Percentiles rank a stretch among this genome's conserved stretches.
Conservation (phyloP, 2,329 filamentous ascomycete genomes). For the Aspergillus nomiae region DNA sequence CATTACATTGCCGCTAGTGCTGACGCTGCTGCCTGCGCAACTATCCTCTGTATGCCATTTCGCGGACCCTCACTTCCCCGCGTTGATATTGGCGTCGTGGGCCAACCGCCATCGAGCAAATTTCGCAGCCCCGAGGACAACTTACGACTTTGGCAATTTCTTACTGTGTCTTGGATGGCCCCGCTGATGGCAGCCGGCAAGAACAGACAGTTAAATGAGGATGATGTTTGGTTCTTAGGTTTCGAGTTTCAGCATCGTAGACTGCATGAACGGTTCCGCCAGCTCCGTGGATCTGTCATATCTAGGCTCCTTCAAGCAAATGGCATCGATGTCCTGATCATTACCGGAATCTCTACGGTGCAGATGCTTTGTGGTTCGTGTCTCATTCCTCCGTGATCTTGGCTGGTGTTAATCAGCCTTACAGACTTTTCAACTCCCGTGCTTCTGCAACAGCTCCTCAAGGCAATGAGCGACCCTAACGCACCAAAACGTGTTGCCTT, state of each 20-base stretch:
- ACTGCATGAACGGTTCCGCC: slow-evolving; percentile 73
- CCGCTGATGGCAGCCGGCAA: slow-evolving; percentile 70
- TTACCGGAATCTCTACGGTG: slow-evolving; percentile 64
- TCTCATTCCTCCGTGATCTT: not conserved
- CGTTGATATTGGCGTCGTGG: slow-evolving; percentile 62
- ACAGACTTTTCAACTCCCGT: slow-evolving; percentile 63
- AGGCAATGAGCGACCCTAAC: slow-evolving; percentile 61
- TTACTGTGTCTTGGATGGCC: slow-evolving; percentile 80
- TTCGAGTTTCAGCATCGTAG: slow-evolving; percentile 80
- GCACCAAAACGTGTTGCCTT: slow-evolving; percentile 59
- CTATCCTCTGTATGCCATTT: slow-evolving; percentile 70
- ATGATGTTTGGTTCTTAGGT: slow-evolving; percentile 79
- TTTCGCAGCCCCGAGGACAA: slow-evolving; percentile 80
- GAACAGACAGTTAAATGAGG: slow-evolving; percentile 68
- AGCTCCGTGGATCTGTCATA: slow-evolving; percentile 72
- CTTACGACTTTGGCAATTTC: slow-evolving; percentile 77
- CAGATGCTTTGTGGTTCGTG: slow-evolving; percentile 58
- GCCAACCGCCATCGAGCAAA: slow-evolving; percentile 56
- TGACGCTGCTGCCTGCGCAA: slow-evolving; percentile 50
- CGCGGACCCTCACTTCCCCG: slow-evolving; percentile 59
- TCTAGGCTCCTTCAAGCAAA: slow-evolving; percentile 72
- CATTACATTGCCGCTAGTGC: slow-evolving; percentile 38
- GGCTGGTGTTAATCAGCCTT: slow-evolving; percentile 24
- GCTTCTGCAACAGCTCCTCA: slow-evolving; percentile 70
- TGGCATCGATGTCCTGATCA: slow-evolving; percentile 73